phyloP scores from a whole-genome alignment of 805 yeast genomes.

The Metschnikowia cerradonensis region DNA sequence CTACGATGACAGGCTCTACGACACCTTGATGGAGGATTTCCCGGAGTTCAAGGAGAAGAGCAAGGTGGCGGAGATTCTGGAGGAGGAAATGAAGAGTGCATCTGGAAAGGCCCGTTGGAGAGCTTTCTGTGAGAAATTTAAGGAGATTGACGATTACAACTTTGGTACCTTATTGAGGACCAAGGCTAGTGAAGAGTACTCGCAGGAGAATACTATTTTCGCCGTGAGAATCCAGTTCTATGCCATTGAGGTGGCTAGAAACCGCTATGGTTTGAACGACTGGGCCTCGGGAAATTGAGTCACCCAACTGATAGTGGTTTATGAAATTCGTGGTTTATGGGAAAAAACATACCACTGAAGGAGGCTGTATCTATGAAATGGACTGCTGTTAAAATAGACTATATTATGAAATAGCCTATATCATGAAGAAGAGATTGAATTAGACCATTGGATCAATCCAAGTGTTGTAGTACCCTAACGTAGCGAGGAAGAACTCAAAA shows the following conservation, averaged over 20 bases:
- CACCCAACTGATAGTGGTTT: too few relatives aligned
- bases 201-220: slow-evolving; percentile 79
- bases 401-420: too few relatives aligned
- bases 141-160: slow-evolving; percentile 85
- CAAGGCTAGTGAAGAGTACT: slow-evolving; percentile 69
- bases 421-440: too few relatives aligned
- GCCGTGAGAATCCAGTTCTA: slow-evolving; percentile 92
- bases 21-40: slow-evolving; percentile 60
- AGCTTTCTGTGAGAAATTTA: slow-evolving; percentile 75
- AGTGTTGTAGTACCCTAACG: too few relatives aligned
- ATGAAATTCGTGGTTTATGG: too few relatives aligned
- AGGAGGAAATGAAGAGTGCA: slow-evolving; percentile 76
- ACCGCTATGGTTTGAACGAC: slow-evolving; percentile 84
- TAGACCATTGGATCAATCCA: too few relatives aligned
- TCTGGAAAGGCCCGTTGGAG: slow-evolving; percentile 90
- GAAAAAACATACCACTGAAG: too few relatives aligned
- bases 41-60: slow-evolving; percentile 79
- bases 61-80: slow-evolving; percentile 55
- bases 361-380: too few relatives aligned
- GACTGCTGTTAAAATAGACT: too few relatives aligned
- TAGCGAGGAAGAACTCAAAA: too few relatives aligned
- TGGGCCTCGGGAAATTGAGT: slow-evolving; percentile 51
- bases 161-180: slow-evolving; percentile 90
- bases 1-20: slow-evolving; percentile 67
- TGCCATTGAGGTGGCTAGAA: slow-evolving; percentile 92